Conservation (phyloP, 2,329 filamentous ascomycete genomes). For the Fusarium lateritium region DNA sequence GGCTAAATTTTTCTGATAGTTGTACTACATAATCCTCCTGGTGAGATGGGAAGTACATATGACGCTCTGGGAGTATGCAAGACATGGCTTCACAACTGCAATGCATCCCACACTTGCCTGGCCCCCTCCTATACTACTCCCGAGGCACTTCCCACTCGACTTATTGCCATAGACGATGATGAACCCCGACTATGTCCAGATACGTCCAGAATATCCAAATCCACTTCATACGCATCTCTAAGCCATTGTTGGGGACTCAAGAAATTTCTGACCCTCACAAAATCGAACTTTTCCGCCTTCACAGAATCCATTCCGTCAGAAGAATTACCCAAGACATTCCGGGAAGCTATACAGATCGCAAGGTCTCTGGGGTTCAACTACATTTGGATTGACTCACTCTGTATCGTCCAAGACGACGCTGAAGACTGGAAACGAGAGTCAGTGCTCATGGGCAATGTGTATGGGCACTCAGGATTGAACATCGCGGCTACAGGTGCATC, state of each 20-base stretch:
- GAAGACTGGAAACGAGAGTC: background rate
- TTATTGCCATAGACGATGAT: background rate
- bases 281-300: background rate
- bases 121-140: accelerated
- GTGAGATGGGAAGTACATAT: no score
- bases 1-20: background rate
- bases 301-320: background rate
- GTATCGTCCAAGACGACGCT: background rate
- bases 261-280: background rate
- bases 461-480: background rate
- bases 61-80: background rate
- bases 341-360: background rate
- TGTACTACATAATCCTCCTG: no score
- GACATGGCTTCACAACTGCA: background rate
- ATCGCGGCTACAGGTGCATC: background rate
- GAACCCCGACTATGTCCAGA: background rate
- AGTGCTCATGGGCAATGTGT: background rate
- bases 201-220: background rate
- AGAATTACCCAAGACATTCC: background rate
- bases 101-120: background rate
- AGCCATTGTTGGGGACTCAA: background rate
- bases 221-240: background rate
- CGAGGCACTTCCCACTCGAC: background rate
- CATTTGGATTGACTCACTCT: background rate
- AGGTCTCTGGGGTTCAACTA: background rate